Evolutionary conservation across 371 early-diverging fungal genomes (phyloP), one percentile per base, ranked within the genome.

Genomic region (Mortierella sp.): DNA sequence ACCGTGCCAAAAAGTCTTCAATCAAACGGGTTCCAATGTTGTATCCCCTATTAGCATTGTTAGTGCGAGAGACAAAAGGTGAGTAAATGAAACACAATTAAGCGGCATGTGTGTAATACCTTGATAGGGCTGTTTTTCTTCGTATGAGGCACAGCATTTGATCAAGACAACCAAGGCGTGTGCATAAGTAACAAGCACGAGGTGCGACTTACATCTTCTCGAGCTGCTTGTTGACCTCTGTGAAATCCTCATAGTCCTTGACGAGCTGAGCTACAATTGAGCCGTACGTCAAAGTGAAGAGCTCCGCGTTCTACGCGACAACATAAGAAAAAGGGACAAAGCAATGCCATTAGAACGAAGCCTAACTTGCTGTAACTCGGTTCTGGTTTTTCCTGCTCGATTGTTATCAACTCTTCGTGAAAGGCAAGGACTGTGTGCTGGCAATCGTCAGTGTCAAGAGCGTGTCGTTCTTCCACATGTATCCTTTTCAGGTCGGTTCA

Each of bases 211-310:
- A 96, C 97, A 99, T 98, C 88, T 98, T 97, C 51, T 99, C 99
- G 65, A 99, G 93, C 86, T 98, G 98, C 85, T 95, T 94, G 90
- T 99, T 99, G 51, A 99, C 99, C 79, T 96, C 95, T 58, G 83
- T 80, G 75, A 96, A 97, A 89, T 98, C 97, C 78, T 98, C 97
- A 84, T 95, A 96, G 90, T 99, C 99, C 83, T 97, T 96, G 70
- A 98, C 92, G 8, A 99, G 92, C 79, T 99, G 99, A 43, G 96
- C 96, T 1, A 99, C 99, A 32, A 99, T 91, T 5, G 99, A 96
- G 24, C 99, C 99, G 88, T 99, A 99, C 70, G 99, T 99, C 75
- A 99, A 90, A 5, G 96, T 96, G 82, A 99, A 99, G n/a, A 99
- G 95, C 88, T 99, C 99, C 5, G 96, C 97, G 84, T 95, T 98